phyloP scores from a whole-genome alignment of 2,329 filamentous ascomycete species.

The Cladobotryum protrusum region DNA sequence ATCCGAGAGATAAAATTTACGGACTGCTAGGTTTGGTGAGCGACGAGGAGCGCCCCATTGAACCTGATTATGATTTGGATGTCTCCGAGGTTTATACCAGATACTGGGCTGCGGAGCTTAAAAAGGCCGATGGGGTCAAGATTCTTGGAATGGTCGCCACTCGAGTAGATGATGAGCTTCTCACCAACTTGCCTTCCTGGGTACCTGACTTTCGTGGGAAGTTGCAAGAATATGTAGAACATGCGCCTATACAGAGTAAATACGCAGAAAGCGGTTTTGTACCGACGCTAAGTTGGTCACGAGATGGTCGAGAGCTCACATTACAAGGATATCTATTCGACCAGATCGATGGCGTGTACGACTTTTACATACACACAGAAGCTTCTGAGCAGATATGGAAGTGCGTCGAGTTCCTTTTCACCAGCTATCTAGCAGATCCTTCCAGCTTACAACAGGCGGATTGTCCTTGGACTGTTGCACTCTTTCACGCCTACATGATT shows the following conservation, averaged over 20 bases:
- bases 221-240: neutral
- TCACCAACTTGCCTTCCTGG: neutral
- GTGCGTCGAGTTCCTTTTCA: neutral
- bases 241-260: neutral
- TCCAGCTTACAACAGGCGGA: neutral
- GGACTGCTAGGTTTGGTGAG: neutral
- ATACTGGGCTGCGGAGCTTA: neutral
- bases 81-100: neutral
- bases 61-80: neutral
- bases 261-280: neutral
- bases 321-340: neutral
- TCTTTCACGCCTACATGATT: neutral
- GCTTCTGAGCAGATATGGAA: neutral
- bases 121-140: neutral
- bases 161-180: neutral
- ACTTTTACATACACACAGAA: neutral
- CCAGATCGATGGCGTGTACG: neutral
- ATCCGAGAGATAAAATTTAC: constrained; percentile 3
- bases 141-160: neutral
- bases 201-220: neutral
- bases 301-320: neutral
- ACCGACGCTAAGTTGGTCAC: neutral
- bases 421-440: neutral
- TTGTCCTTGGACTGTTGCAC: neutral
- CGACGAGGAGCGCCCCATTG: neutral